phyloP scores from a whole-genome alignment of 2,329 filamentous ascomycete genomes.

The Cordyceps tenuipes region DNA sequence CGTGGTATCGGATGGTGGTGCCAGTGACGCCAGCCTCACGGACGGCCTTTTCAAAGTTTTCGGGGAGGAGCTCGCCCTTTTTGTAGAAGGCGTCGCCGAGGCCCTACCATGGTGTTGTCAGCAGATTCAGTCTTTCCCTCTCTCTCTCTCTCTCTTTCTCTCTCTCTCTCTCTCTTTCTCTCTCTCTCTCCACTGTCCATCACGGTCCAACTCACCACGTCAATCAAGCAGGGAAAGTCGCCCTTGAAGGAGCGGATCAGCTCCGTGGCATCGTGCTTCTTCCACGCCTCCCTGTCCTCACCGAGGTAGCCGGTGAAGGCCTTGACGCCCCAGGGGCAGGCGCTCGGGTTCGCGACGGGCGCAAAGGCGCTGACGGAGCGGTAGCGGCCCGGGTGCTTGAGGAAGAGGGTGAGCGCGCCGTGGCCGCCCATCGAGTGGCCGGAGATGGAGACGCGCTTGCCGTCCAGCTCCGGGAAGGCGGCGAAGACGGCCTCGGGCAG shows the following conservation, averaged over 20 bases:
- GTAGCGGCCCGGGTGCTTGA: constrained; percentile 87
- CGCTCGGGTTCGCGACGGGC: constrained; percentile 77
- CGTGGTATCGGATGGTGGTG: constrained; percentile 73
- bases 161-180: no score
- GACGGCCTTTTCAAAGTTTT: constrained; percentile 79
- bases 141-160: no score
- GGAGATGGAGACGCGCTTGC: constrained; percentile 66
- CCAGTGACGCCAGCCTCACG: constrained; percentile 66
- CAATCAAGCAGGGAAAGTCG: constrained; percentile 70
- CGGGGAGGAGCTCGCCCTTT: constrained; percentile 81
- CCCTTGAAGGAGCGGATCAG: constrained; percentile 67
- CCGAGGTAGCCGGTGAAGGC: constrained; percentile 90
- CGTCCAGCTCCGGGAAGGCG: constrained; percentile 64
- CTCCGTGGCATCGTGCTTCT: constrained; percentile 86
- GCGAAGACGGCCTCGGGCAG: constrained; percentile 70
- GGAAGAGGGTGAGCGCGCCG: constrained; percentile 83
- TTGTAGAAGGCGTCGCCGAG: constrained; percentile 97
- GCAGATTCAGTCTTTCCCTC: no score
- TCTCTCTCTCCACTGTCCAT: no score
- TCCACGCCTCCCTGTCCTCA: constrained; percentile 67
- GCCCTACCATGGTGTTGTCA: constrained; percentile 42
- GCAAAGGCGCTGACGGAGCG: constrained; percentile 84
- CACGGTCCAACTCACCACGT: constrained; percentile 56
- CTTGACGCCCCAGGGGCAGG: constrained; percentile 92
- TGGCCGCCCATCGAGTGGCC: constrained; percentile 98